These are phyloP conservation scores for Trichosporon asahii DNA, from an alignment of 1,284 basidiomycete genomes.

Conservation along the genomic window DNA sequence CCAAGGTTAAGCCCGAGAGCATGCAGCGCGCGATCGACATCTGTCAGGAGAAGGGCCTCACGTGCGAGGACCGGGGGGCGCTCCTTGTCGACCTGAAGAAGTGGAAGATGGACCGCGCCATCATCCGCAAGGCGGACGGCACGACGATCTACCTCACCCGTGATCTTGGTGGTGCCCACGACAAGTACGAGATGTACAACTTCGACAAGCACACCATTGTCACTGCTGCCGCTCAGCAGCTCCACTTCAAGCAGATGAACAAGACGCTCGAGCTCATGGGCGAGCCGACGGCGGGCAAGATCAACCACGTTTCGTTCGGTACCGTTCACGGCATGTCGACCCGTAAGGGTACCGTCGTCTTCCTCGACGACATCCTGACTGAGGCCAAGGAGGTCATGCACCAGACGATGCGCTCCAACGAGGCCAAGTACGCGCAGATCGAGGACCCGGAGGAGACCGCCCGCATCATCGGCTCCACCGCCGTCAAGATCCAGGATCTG, in stretches of 20 bases:
- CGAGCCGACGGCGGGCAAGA: slow-evolving; percentile 74
- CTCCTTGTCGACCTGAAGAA: slow-evolving; percentile 76
- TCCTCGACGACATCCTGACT: slow-evolving; percentile 90
- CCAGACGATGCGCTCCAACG: slow-evolving; percentile 93
- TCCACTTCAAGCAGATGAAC: slow-evolving; percentile 92
- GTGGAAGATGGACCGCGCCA: slow-evolving; percentile 85
- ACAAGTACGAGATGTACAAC: slow-evolving; percentile 86
- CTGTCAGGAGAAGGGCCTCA: slow-evolving; percentile 54
- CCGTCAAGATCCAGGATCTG: slow-evolving; percentile 99
- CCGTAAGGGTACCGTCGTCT: slow-evolving; percentile 91
- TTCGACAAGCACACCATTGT: slow-evolving; percentile 99
- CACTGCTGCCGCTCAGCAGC: slow-evolving; percentile 88
- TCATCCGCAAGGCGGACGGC: slow-evolving; percentile 89
- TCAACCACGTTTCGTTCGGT: slow-evolving; percentile 91
- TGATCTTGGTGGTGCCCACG: slow-evolving; percentile 89
- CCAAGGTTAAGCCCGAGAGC: slow-evolving; percentile 73
- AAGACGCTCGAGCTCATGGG: slow-evolving; percentile 89
- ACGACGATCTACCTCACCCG: slow-evolving; percentile 98
- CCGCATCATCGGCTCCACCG: slow-evolving; percentile 87
- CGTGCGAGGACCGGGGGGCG: slow-evolving; percentile 67
- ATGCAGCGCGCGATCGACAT: slow-evolving; percentile 65
- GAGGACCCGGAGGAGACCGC: slow-evolving; percentile 81
- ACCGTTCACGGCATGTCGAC: slow-evolving; percentile 96
- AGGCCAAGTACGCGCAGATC: slow-evolving; percentile 84
- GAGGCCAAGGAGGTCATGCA: slow-evolving; percentile 91